phyloP scores from a whole-genome alignment of 2,329 filamentous ascomycete genomes.

The Aspergillus sojae region DNA sequence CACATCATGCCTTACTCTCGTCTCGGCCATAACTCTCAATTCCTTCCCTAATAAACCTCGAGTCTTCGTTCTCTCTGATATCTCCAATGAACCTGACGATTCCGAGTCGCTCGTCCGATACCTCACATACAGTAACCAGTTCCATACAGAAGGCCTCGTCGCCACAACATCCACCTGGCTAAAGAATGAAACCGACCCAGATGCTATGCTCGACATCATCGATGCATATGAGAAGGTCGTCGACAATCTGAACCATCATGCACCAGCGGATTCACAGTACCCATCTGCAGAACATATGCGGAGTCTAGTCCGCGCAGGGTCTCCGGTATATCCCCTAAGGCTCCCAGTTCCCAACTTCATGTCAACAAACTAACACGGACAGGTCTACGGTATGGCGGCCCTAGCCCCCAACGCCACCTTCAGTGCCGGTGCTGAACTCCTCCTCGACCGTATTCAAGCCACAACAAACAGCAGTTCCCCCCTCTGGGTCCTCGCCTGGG shows the following conservation, averaged over 20 bases:
- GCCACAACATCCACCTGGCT: constrained; percentile 53
- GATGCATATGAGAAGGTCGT: constrained; percentile 49
- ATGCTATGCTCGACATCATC: constrained; percentile 49
- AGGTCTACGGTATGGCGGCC: constrained; percentile 40
- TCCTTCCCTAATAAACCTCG: constrained; percentile 24
- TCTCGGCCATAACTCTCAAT: neutral
- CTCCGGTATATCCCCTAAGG: constrained; percentile 35
- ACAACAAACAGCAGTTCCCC: constrained; percentile 42
- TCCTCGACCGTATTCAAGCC: constrained; percentile 43
- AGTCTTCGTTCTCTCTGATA: constrained; percentile 8
- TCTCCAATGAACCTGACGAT: constrained; percentile 10
- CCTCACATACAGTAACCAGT: constrained; percentile 51
- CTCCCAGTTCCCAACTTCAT: no score
- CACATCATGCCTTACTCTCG: neutral
- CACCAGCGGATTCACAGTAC: constrained; percentile 48
- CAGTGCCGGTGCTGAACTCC: constrained; percentile 49
- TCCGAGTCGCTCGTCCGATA: constrained; percentile 42
- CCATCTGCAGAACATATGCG: constrained; percentile 40
- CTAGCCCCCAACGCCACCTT: constrained; percentile 36
- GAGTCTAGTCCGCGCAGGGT: constrained; percentile 44
- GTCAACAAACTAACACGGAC: no score
- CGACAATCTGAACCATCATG: constrained; percentile 54
- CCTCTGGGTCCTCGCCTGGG: constrained; percentile 58
- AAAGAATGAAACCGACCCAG: constrained; percentile 42
- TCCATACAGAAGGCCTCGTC: constrained; percentile 50